Evolutionary conservation across 345 rosid species (phyloP).

Genomic region (Moricandia moricandioides): DNA sequence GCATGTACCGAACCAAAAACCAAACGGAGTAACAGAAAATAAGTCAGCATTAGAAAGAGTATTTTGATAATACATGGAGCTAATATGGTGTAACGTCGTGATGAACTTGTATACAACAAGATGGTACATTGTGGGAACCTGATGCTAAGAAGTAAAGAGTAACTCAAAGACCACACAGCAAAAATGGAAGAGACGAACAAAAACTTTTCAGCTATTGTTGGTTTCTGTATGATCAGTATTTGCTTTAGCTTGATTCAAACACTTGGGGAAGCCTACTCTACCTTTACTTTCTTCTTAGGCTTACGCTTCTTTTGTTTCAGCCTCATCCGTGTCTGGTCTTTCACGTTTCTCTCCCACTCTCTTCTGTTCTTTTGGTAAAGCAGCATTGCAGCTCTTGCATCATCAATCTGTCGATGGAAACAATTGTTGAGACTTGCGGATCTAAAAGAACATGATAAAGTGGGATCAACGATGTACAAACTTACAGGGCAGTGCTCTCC

Average conservation of each 20-base stretch:
- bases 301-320: conserved; percentile 70
- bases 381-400: conserved; percentile 90
- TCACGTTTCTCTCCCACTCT: conserved; percentile 71
- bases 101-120: conserved; percentile 23
- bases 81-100: background rate
- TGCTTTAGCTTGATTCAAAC: conserved; percentile 10
- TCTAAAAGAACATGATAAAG: background rate
- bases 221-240: background rate
- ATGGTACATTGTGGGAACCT: conserved; percentile 12
- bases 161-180: background rate
- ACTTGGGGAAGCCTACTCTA: background rate
- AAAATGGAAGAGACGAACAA: conserved; percentile 15
- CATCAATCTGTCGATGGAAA: conserved; percentile 53
- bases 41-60: background rate
- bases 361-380: conserved; percentile 66
- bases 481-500: conserved; percentile 98
- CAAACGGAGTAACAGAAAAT: background rate
- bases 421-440: background rate
- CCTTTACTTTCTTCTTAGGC: conserved; percentile 54
- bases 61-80: conserved; percentile 7
- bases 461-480: conserved; percentile 7
- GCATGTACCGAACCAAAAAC: background rate
- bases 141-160: background rate
- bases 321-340: conserved; percentile 54
- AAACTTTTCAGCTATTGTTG: conserved; percentile 9